A percentile compares a stretch with the other conserved stretches of the same genome.
Evolutionary conservation across 345 rosid genomes (phyloP).

Genomic region (Populus alba): DNA sequence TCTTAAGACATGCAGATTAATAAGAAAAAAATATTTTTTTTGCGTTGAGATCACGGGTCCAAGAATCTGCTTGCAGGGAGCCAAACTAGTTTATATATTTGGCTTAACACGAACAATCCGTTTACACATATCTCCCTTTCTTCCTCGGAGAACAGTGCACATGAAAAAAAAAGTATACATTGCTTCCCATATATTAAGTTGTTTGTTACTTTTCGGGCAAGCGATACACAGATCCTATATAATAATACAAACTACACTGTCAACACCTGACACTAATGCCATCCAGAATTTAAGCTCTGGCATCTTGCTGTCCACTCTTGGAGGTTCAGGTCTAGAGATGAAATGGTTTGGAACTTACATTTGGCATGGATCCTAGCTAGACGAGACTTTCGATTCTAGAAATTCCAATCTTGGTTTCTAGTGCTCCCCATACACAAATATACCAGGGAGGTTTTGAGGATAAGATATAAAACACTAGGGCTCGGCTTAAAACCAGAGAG

Average conservation of each 20-base stretch:
- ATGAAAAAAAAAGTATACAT: too few relatives aligned
- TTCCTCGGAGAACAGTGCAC: too few relatives aligned
- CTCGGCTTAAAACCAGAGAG: not conserved
- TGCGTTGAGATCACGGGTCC: too few relatives aligned
- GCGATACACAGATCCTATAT: not conserved
- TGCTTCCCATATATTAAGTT: too few relatives aligned
- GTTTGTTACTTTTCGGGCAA: too few relatives aligned
- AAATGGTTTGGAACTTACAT: not conserved
- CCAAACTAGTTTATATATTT: too few relatives aligned
- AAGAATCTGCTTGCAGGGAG: too few relatives aligned
- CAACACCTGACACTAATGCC: not conserved
- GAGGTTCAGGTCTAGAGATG: not conserved
- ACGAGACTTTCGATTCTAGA: not conserved
- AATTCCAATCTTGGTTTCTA: slow-evolving; percentile 1
- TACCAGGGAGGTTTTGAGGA: not conserved
- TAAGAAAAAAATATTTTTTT: too few relatives aligned
- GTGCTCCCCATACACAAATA: not conserved
- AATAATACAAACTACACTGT: not conserved
- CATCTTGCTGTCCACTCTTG: not conserved
- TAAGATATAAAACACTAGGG: not conserved
- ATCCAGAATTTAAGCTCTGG: not conserved
- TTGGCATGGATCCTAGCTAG: not conserved
- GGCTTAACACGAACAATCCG: too few relatives aligned
- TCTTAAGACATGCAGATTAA: too few relatives aligned
- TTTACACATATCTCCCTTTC: too few relatives aligned